Conservation (phyloP, 2,329 filamentous ascomycete species). For the Cadophora luteo-olivacea region DNA sequence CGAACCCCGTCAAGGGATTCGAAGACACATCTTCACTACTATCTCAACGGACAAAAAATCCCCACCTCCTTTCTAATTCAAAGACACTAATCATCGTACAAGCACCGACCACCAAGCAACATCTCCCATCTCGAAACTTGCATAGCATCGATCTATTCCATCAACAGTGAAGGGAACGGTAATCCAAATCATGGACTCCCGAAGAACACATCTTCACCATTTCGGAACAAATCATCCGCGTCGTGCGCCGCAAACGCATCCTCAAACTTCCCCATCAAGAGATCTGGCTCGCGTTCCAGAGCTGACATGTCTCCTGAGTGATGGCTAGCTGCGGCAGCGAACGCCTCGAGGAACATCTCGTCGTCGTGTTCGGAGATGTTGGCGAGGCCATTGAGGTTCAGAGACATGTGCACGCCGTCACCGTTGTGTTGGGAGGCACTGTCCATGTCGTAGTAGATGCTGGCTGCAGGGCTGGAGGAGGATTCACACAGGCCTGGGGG, state of each 20-base stretch:
- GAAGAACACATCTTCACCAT: slow-evolving; percentile 43
- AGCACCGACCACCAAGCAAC: too few species aligned
- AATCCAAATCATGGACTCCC: slow-evolving; percentile 40
- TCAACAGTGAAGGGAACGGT: background rate
- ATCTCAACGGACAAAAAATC: too few species aligned
- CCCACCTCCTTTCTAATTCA: too few species aligned
- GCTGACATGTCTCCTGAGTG: slow-evolving; percentile 35
- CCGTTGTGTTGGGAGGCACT: slow-evolving; percentile 32
- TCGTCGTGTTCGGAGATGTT: slow-evolving; percentile 44
- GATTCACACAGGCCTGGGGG: slow-evolving; percentile 67
- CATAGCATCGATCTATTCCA: background rate
- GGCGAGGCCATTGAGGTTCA: slow-evolving; percentile 27
- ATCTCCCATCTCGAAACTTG: background rate
- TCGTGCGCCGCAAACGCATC: slow-evolving; percentile 34
- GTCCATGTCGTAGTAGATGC: slow-evolving; percentile 43
- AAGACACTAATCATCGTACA: too few species aligned
- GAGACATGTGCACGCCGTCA: slow-evolving; percentile 30
- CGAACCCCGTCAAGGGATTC: background rate
- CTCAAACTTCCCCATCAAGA: slow-evolving; percentile 44
- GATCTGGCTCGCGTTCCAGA: slow-evolving; percentile 41
- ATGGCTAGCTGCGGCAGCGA: slow-evolving; percentile 31
- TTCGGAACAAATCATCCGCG: slow-evolving; percentile 39
- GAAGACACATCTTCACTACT: slow-evolving; percentile 21
- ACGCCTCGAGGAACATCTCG: slow-evolving; percentile 46
- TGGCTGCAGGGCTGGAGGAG: slow-evolving; percentile 58